A percentile compares a stretch with the other conserved stretches of the same genome.
Evolutionary conservation across 805 yeast species (phyloP).

Genomic region (Cyberlindnera amylophila): DNA sequence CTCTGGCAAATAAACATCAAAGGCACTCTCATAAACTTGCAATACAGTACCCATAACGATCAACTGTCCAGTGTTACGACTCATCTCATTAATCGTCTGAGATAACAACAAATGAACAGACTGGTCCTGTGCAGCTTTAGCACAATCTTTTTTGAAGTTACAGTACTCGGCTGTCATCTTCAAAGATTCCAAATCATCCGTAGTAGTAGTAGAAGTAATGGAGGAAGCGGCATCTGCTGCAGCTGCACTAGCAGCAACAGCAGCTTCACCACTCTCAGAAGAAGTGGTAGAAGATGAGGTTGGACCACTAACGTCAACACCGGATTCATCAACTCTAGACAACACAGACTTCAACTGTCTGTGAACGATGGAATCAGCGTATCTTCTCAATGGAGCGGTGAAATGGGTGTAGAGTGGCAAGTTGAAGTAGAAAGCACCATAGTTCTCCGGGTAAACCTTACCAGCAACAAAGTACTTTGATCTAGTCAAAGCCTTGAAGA

Average conservation of each 20-base stretch:
- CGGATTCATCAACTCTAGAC: conserved; percentile 2
- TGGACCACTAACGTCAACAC: conserved; percentile 7
- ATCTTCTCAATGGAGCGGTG: conserved; percentile 87
- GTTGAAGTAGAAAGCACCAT: conserved; percentile 77
- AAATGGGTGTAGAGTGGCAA: conserved; percentile 88
- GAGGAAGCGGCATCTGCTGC: background rate
- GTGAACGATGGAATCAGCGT: conserved; percentile 89
- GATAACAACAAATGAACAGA: conserved; percentile 83
- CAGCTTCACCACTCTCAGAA: conserved; percentile 5
- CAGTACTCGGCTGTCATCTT: conserved; percentile 88
- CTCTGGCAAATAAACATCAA: conserved; percentile 88
- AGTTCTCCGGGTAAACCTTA: conserved; percentile 71
- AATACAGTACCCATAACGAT: conserved; percentile 82
- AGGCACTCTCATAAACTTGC: conserved; percentile 93
- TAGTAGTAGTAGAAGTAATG: background rate
- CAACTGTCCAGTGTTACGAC: conserved; percentile 71
- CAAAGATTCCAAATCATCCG: conserved; percentile 62
- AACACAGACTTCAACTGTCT: conserved; percentile 78
- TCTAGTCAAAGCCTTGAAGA: conserved; percentile 77
- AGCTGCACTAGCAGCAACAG: background rate
- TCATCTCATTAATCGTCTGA: conserved; percentile 76
- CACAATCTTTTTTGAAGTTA: conserved; percentile 93
- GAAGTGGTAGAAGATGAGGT: conserved; percentile 2
- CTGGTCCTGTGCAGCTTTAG: conserved; percentile 90
- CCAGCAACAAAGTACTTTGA: conserved; percentile 91